phyloP scores from a whole-genome alignment of 805 yeast species.

The Ogataea allantospora region DNA sequence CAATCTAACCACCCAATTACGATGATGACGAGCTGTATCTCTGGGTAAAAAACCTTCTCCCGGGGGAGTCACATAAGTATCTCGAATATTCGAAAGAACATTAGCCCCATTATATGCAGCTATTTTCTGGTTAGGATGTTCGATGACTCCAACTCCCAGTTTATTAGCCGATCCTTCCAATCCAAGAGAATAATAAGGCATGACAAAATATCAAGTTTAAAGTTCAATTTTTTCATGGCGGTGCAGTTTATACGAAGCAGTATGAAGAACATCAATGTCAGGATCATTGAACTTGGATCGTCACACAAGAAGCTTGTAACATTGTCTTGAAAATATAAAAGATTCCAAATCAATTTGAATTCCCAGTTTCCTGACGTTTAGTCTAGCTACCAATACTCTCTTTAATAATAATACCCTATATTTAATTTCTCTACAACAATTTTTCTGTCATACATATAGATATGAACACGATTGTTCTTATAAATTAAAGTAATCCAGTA shows the following conservation, averaged over 20 bases:
- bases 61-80: constrained; percentile 93
- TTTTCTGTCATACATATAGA: constrained; percentile 1
- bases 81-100: constrained; percentile 86
- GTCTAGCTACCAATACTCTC: too few species aligned
- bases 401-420: too few species aligned
- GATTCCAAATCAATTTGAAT: too few species aligned
- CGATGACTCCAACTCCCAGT: constrained; percentile 88
- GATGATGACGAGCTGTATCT: constrained; percentile 94
- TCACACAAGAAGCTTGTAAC: too few species aligned
- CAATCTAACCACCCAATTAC: constrained; percentile 88
- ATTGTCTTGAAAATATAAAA: too few species aligned
- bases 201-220: not conserved
- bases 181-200: constrained; percentile 59
- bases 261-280: too few species aligned
- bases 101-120: constrained; percentile 60
- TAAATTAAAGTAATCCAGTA: constrained; percentile 12
- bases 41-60: constrained; percentile 97
- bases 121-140: constrained; percentile 63
- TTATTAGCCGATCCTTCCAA: constrained; percentile 97
- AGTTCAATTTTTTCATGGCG: too few species aligned
- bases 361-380: too few species aligned
- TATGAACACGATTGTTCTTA: constrained; percentile 12
- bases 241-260: too few species aligned
- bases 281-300: too few species aligned
- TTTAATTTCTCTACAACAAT: too few species aligned